These are phyloP conservation scores for Hanseniaspora lindneri DNA, from an alignment of 805 yeast genomes.

Conservation along the genomic window DNA sequence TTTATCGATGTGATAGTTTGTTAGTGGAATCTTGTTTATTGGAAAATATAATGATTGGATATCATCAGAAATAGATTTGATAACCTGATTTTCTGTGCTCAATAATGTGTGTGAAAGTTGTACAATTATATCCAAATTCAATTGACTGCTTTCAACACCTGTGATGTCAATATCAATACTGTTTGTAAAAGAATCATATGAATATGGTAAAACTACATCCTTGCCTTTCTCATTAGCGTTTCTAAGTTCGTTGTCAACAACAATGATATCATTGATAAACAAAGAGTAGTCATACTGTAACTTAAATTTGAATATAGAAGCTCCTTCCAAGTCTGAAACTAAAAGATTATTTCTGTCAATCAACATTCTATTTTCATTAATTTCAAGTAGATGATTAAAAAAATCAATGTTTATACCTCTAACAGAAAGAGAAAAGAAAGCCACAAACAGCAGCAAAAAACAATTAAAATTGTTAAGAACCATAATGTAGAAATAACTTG, in stretches of 20 bases:
- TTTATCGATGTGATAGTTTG: constrained; percentile 8
- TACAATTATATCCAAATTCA: constrained; percentile 4
- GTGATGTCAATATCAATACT: constrained; percentile 6
- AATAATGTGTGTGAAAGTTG: constrained; percentile 1
- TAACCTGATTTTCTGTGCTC: constrained; percentile 2
- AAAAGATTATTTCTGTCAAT: constrained; percentile 13
- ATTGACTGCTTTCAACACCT: not conserved
- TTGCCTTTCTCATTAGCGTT: not conserved
- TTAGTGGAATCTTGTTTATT: not conserved
- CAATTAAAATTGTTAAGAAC: not conserved
- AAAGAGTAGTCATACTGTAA: not conserved
- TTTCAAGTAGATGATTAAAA: constrained; percentile 3
- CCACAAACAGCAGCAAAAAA: not conserved
- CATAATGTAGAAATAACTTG: not conserved
- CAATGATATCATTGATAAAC: constrained; percentile 5
- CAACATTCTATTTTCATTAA: constrained; percentile 13
- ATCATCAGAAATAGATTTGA: constrained; percentile 5
- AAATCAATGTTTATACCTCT: constrained; percentile 10
- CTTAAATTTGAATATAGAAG: not conserved
- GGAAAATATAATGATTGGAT: constrained; percentile 1
- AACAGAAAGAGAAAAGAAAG: not conserved
- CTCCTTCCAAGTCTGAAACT: not conserved
- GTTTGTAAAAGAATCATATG: constrained; percentile 5
- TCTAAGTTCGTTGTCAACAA: constrained; percentile 5
- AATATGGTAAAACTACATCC: not conserved